phyloP scores from a whole-genome alignment of 1,139 yeast genomes.

The Yamadazyma friedrichii region DNA sequence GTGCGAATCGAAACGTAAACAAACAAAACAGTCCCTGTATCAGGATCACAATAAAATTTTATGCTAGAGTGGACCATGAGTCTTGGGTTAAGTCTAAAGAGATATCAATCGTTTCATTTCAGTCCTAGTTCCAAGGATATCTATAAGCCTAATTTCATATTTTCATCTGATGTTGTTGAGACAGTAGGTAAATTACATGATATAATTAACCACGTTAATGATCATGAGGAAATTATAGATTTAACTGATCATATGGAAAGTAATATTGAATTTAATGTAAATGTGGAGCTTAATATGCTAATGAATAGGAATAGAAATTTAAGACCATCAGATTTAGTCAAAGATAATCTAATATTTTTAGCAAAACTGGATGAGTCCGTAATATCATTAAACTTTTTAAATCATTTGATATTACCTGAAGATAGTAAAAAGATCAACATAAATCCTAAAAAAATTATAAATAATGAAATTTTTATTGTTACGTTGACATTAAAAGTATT shows the following conservation, averaged over 20 bases:
- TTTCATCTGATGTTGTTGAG: constrained; percentile 36
- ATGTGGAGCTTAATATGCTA: constrained; percentile 38
- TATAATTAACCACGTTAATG: not conserved
- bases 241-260: constrained; percentile 3
- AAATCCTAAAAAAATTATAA: constrained; percentile 11
- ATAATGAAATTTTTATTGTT: constrained; percentile 36
- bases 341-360: constrained; percentile 33
- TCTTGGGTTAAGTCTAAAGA: constrained; percentile 14
- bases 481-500: constrained; percentile 25
- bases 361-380: constrained; percentile 23
- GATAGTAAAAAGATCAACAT: constrained; percentile 7
- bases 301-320: constrained; percentile 29
- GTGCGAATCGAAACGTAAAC: constrained; percentile 2
- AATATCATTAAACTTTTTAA: constrained; percentile 6
- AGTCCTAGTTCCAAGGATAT: constrained; percentile 22
- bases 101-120: constrained; percentile 17
- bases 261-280: constrained; percentile 23
- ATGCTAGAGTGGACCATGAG: not conserved
- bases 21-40: not conserved
- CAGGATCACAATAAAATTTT: not conserved
- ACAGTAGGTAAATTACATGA: constrained; percentile 16
- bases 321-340: constrained; percentile 33
- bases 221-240: constrained; percentile 2
- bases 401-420: constrained; percentile 10
- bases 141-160: constrained; percentile 40